phyloP scores from a whole-genome alignment of 345 rosid genomes.

The Mercurialis annua region DNA sequence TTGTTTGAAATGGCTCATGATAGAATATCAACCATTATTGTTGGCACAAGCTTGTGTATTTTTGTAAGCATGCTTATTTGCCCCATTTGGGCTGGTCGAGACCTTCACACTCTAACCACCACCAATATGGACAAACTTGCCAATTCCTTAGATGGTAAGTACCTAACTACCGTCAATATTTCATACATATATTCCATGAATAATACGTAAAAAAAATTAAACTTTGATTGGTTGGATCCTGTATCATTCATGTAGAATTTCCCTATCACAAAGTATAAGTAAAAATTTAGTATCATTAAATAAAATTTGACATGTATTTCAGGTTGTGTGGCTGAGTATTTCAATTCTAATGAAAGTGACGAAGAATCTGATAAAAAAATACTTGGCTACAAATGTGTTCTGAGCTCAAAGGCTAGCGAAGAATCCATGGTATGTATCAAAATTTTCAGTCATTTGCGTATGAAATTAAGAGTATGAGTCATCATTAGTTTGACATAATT shows the following conservation, averaged over 20 bases:
- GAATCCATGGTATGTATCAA: conserved; percentile 41
- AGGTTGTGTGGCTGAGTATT: conserved; percentile 39
- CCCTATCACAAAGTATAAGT: not conserved
- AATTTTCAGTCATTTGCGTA: not conserved
- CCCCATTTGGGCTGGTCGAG: conserved; percentile 45
- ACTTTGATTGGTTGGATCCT: too few species aligned
- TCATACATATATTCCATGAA: too few species aligned
- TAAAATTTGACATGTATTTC: conserved; percentile 14
- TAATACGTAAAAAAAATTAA: too few species aligned
- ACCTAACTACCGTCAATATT: too few species aligned
- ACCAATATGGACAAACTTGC: conserved; percentile 43
- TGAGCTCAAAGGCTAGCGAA: conserved; percentile 43
- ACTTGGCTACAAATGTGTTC: conserved; percentile 41
- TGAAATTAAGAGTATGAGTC: not conserved
- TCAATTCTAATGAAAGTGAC: conserved; percentile 12
- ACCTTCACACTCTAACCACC: conserved; percentile 24
- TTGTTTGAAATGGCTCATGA: conserved; percentile 33
- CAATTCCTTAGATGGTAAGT: conserved; percentile 38
- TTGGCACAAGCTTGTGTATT: conserved; percentile 39
- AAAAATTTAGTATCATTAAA: not conserved
- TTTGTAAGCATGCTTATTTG: conserved; percentile 33
- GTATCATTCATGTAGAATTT: not conserved
- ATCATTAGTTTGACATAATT: too few species aligned
- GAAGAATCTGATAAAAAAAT: conserved; percentile 25
- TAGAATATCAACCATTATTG: conserved; percentile 35